phyloP scores from a whole-genome alignment of 2,329 filamentous ascomycete genomes.

The Diaporthe amygdali region DNA sequence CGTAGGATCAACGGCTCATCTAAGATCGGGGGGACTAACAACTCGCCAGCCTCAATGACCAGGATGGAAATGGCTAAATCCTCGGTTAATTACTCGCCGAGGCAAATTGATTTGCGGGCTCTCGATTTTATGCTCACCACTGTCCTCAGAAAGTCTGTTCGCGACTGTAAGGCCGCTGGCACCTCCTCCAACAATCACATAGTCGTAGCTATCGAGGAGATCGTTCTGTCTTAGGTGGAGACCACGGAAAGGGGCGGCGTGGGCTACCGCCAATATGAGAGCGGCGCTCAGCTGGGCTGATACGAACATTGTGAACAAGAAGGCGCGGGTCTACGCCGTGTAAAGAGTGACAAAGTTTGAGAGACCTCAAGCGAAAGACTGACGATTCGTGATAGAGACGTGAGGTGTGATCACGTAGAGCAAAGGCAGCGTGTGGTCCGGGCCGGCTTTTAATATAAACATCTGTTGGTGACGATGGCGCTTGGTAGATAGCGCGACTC shows the following conservation, averaged over 20 bases:
- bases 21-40: slow-evolving; percentile 14
- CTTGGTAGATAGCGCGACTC: neutral
- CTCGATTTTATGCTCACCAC: slow-evolving; percentile 12
- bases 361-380: neutral
- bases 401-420: neutral
- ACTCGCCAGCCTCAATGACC: slow-evolving; percentile 33
- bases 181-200: slow-evolving; percentile 23
- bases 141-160: slow-evolving; percentile 33
- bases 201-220: slow-evolving; percentile 21
- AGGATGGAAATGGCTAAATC: slow-evolving; percentile 32
- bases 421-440: neutral
- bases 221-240: neutral
- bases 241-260: slow-evolving; percentile 18
- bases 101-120: neutral
- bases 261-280: neutral
- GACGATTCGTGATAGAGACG: neutral
- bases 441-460: neutral
- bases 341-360: neutral
- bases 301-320: slow-evolving; percentile 4
- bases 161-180: slow-evolving; percentile 31
- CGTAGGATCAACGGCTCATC: slow-evolving; percentile 9
- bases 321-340: neutral
- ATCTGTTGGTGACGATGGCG: neutral
- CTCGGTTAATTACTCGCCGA: slow-evolving; percentile 3
- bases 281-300: neutral